Evolutionary conservation across 2,329 filamentous ascomycete genomes (phyloP), one percentile per base, ranked within the genome.

Genomic region (Cryphonectria nitschkei): DNA sequence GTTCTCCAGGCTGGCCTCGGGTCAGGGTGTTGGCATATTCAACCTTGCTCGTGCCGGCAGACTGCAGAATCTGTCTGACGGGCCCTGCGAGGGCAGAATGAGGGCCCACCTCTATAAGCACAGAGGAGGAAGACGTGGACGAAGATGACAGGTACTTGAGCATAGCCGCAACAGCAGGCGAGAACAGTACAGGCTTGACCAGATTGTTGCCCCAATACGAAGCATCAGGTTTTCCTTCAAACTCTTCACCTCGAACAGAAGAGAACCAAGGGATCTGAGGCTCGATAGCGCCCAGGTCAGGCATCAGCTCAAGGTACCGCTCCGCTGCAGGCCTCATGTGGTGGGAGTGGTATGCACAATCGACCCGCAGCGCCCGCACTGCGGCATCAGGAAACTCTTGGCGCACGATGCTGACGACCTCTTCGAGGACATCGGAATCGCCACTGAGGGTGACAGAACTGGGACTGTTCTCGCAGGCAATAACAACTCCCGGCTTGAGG

Each of bases 381-480:
- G 80, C 80, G 0, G 77, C 73, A 16, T 65, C 69, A 13, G 46
- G 29, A 5, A 37, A 22, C n/a, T 78, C 73, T 6, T 74, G 73
- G 3, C 74, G 58, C n/a, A 79, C 69, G 34, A 70, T 50, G 3
- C 65, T 50, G 13, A 74, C 69, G 0, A 80, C 67, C 4, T 73
- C 72, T 13, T 77, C 70, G 3, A 82, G 72, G 2, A 73, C 75
- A 2, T 80, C 80, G 0, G 80, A 80, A 4, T 54, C 52, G 52
- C 52, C 52, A 26, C 52, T 54, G 0, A 82, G 26, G 0, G 81
- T 82, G 7, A 78, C 70, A 61, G 76, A 82, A 0, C 70, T 52
- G 0, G 79, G 78, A 34, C 67, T 70, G 50, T 71, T 71, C 32
- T 67, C 65, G 29, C 65, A 71, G 2, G 58, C 69, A 32, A 71